These are phyloP conservation scores for Sphagnum tenellum DNA, from an alignment of 225 moss, liverwort and hornwort genomes.

Conservation along the genomic window DNA sequence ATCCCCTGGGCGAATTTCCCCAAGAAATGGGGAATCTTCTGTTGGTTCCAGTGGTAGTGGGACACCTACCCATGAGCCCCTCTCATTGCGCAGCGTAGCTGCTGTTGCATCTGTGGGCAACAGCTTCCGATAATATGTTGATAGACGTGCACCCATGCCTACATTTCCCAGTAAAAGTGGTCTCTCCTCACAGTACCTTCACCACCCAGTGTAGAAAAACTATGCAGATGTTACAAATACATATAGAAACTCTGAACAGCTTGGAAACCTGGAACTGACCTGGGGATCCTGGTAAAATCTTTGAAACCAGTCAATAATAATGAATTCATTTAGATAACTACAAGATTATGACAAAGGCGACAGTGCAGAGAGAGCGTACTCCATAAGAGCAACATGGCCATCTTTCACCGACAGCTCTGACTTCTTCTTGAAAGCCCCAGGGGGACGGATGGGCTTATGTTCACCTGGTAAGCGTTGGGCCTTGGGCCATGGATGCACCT, in stretches of 20 bases:
- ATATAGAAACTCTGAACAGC: too few species aligned
- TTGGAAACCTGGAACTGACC: too few species aligned
- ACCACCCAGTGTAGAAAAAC: background rate
- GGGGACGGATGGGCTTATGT: slow-evolving; percentile 87
- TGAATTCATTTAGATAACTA: too few species aligned
- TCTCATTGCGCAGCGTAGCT: slow-evolving; percentile 81
- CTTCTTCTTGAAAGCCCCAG: slow-evolving; percentile 98
- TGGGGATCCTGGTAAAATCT: too few species aligned
- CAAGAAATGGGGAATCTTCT: slow-evolving; percentile 97
- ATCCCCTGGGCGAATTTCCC: slow-evolving; percentile 84
- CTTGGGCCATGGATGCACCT: slow-evolving; percentile 88
- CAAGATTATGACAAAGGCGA: too few species aligned
- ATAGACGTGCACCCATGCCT: slow-evolving; percentile 94
- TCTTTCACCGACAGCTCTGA: slow-evolving; percentile 98
- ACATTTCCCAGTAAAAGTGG: slow-evolving; percentile 93
- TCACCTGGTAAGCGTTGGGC: slow-evolving; percentile 94
- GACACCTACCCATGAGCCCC: slow-evolving; percentile 90
- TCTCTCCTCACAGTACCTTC: slow-evolving; percentile 96
- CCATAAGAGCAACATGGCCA: slow-evolving; percentile 98
- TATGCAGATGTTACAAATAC: too few species aligned
- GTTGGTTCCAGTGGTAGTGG: slow-evolving; percentile 87
- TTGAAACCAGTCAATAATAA: too few species aligned
- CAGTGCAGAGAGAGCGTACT: slow-evolving; percentile 40
- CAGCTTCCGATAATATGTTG: slow-evolving; percentile 81
- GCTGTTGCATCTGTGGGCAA: slow-evolving; percentile 90